Base-by-base conservation (phyloP, 176 grass and related monocot genomes). In the Carex cristatella region DNA sequence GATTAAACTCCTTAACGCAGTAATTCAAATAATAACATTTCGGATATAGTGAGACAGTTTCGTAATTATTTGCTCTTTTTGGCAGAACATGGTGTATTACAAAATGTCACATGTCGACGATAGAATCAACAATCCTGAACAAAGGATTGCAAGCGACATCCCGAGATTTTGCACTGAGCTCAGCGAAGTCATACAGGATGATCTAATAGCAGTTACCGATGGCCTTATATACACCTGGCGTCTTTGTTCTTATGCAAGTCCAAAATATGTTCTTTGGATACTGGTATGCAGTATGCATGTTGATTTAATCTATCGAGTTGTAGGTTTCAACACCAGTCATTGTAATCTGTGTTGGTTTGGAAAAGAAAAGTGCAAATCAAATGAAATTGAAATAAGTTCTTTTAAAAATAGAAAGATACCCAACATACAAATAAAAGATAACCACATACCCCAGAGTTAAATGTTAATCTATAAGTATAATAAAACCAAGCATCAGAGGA, bases 21-120 rank as follows among this genome's bases (percentile, higher is more conserved):
- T 60, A 35, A 28, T 76, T 33, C 44, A 48, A 48, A 87, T 69
- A 38, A 0, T 1, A 9, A 46, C 66, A 59, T 81, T 63, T 81
- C 81, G 64, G 30, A 57, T 79, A 58, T 58, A 79, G 74, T 18
- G 51, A 37, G 13, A 79, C 5, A 78, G 12, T 56, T 79, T 13
- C 55, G 38, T 14, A 80, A 64, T 31, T 86, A 79, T 71, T 89
- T 48, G 79, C 40, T 76, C 86, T 67, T 89, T 63, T 85, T 38
- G 62, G 73, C 96, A 99, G 96, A 94, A 95, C 88, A 99, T 99
- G 96, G 96, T 92, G 81, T 99, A 95, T 88, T 99, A 99, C 91
- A 99, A 99, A 90, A 92, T 99, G 56, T 99, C 96, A 56, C 89
- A 99, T 49, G 93, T 99, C 84, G 96, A 99, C 73, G 85, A 94